These are phyloP conservation scores for Carallia brachiata DNA, from an alignment of 345 rosid species.

Conservation along the genomic window DNA sequence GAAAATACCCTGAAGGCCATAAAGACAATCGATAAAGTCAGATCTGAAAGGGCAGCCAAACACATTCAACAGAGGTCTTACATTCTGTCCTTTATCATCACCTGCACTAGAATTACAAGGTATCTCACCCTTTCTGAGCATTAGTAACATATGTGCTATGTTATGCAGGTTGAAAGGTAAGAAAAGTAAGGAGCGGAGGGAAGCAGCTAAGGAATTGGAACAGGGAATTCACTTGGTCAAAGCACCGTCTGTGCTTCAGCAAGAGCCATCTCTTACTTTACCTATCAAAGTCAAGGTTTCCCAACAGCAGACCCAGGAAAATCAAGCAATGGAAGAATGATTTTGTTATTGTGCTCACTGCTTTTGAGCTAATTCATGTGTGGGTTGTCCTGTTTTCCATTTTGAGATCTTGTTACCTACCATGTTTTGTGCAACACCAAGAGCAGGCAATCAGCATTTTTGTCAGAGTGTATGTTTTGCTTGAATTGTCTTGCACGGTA, in stretches of 20 bases:
- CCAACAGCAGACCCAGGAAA: slow-evolving; percentile 39
- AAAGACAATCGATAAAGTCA: slow-evolving; percentile 83
- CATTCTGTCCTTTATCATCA: not conserved
- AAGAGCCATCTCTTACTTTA: slow-evolving; percentile 40
- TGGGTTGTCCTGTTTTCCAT: too few species aligned
- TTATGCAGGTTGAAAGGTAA: slow-evolving; percentile 57
- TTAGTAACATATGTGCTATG: not conserved
- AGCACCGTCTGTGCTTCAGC: slow-evolving; percentile 38
- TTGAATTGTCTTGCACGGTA: too few species aligned
- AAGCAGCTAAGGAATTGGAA: slow-evolving; percentile 43
- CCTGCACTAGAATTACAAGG: not conserved
- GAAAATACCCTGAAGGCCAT: slow-evolving; percentile 76
- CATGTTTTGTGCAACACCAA: too few species aligned
- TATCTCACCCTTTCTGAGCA: not conserved
- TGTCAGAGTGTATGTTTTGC: too few species aligned
- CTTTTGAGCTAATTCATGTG: too few species aligned
- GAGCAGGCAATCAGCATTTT: too few species aligned
- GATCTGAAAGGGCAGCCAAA: slow-evolving; percentile 45
- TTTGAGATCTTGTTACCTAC: too few species aligned
- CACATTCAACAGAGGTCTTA: slow-evolving; percentile 58
- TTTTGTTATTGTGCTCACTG: not conserved
- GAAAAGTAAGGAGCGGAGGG: slow-evolving; percentile 39
- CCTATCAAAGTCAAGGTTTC: slow-evolving; percentile 52
- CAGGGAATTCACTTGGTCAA: slow-evolving; percentile 49
- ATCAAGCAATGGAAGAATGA: slow-evolving; percentile 79